phyloP scores from a whole-genome alignment of 139 green algal species.

The Coccomyxa sp. region DNA sequence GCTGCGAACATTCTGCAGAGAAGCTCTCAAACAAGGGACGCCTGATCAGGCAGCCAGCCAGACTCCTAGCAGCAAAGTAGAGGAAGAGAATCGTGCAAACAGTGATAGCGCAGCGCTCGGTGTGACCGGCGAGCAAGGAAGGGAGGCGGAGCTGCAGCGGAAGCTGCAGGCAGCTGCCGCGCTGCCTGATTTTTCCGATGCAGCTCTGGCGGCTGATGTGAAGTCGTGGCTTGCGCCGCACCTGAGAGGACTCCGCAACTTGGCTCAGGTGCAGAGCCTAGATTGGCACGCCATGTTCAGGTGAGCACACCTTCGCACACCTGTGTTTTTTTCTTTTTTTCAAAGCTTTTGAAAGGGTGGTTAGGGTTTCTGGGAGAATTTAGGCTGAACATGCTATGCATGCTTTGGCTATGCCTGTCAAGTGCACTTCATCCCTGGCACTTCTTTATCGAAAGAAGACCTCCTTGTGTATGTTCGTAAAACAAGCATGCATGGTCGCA shows the following conservation, averaged over 20 bases:
- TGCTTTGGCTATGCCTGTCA: too few species aligned
- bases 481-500: too few species aligned
- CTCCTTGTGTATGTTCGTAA: too few species aligned
- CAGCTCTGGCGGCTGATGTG: conserved; percentile 22
- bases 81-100: neutral
- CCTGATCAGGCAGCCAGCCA: neutral
- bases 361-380: too few species aligned
- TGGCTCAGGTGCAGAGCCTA: conserved; percentile 22
- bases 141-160: conserved; percentile 2
- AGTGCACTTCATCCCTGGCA: too few species aligned
- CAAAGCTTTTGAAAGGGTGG: too few species aligned
- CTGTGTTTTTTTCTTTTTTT: too few species aligned
- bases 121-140: neutral
- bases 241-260: conserved; percentile 27
- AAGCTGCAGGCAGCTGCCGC: conserved; percentile 1
- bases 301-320: neutral
- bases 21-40: neutral
- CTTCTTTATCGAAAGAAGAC: too few species aligned
- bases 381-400: too few species aligned
- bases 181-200: conserved; percentile 49
- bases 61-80: neutral
- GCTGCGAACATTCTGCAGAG: neutral
- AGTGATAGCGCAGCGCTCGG: neutral
- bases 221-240: conserved; percentile 36
- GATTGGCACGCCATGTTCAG: conserved; percentile 22